These are phyloP conservation scores for Zymoseptoria passerinii DNA, from an alignment of 2,329 filamentous ascomycete species.

Conservation along the genomic window DNA sequence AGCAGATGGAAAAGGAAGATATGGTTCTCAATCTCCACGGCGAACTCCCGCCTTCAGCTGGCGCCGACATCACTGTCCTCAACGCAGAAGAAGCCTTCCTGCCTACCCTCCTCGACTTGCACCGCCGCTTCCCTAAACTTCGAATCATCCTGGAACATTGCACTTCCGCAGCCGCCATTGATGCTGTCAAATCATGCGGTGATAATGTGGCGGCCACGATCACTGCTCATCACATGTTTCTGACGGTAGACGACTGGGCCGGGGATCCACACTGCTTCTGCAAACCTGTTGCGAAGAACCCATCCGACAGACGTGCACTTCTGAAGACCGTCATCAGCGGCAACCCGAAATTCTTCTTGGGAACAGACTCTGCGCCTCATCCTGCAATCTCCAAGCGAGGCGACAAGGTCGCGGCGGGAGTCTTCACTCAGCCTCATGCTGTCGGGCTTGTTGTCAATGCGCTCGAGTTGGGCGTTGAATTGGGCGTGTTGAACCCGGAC, in stretches of 20 bases:
- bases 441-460: slow-evolving; percentile 57
- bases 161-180: slow-evolving; percentile 72
- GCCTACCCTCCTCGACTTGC: slow-evolving; percentile 66
- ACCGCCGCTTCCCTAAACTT: slow-evolving; percentile 65
- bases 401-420: slow-evolving; percentile 57
- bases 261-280: slow-evolving; percentile 70
- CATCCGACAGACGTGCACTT: slow-evolving; percentile 63
- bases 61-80: slow-evolving; percentile 38
- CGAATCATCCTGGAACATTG: slow-evolving; percentile 70
- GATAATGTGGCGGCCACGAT: slow-evolving; percentile 71
- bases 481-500: slow-evolving; percentile 45
- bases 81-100: slow-evolving; percentile 72
- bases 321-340: slow-evolving; percentile 55
- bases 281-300: slow-evolving; percentile 58
- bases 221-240: slow-evolving; percentile 76
- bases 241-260: slow-evolving; percentile 67
- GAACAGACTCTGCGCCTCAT: slow-evolving; percentile 66
- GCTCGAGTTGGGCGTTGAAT: slow-evolving; percentile 53
- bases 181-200: slow-evolving; percentile 68
- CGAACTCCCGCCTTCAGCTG: slow-evolving; percentile 57
- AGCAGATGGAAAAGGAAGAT: slow-evolving; percentile 77
- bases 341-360: slow-evolving; percentile 63
- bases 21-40: slow-evolving; percentile 54
- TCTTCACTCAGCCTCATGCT: slow-evolving; percentile 70
- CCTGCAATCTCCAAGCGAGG: slow-evolving; percentile 52